Evolutionary conservation across 2,329 filamentous ascomycete species (phyloP).

Genomic region (Phialophora macrospora): DNA sequence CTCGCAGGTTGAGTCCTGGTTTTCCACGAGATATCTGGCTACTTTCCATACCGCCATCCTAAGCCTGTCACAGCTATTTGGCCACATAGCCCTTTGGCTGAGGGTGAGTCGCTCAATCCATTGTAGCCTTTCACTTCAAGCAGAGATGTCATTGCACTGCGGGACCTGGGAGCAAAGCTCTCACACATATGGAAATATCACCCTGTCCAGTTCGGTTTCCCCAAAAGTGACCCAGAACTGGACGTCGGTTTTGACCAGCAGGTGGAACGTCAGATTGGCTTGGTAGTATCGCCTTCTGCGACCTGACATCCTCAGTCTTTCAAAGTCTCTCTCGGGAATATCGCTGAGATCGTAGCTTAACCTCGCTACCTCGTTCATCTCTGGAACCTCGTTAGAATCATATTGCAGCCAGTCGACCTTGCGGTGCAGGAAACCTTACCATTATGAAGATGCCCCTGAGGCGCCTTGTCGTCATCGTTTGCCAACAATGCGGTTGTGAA

Average conservation of each 20-base stretch:
- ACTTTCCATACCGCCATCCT: background rate
- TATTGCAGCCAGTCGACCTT: background rate
- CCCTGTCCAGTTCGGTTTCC: background rate
- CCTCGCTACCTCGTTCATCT: background rate
- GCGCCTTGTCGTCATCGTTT: background rate
- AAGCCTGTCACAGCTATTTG: background rate
- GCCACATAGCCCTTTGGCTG: background rate
- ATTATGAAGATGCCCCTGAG: slow-evolving; percentile 2
- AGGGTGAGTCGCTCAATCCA: background rate
- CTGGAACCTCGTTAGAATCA: background rate
- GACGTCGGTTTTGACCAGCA: slow-evolving; percentile 2
- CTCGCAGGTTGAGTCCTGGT: background rate
- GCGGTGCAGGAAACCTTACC: background rate
- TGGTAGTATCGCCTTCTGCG: background rate
- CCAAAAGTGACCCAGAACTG: slow-evolving; percentile 7
- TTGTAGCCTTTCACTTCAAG: background rate
- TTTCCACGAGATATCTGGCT: background rate
- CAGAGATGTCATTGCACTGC: background rate
- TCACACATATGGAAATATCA: background rate
- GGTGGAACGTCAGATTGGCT: slow-evolving; percentile 4
- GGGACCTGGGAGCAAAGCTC: background rate
- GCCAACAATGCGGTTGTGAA: slow-evolving; percentile 1
- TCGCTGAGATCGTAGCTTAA: background rate
- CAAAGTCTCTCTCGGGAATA: background rate
- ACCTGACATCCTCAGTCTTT: background rate